Conservation (phyloP, 106 monocot species). For the Allium sativum region DNA sequence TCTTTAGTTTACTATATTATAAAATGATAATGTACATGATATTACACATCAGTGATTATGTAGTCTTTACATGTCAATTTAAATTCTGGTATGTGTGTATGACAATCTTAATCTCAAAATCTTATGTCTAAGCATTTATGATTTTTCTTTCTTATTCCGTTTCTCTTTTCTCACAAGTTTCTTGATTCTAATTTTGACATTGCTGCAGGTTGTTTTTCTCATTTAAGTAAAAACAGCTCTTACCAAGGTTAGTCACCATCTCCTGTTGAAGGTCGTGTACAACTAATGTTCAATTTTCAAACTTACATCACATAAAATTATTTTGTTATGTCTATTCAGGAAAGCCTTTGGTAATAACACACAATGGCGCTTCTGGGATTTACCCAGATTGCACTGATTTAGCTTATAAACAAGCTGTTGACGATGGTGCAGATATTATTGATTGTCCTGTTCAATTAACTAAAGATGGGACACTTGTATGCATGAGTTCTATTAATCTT, state of each 20-base stretch:
- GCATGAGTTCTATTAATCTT: slow-evolving; percentile 72
- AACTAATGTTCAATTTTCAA: background rate
- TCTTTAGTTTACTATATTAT: too few species aligned
- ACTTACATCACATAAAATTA: background rate
- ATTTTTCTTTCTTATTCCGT: background rate
- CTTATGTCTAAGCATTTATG: background rate
- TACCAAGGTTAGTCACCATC: slow-evolving; percentile 18
- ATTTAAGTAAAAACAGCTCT: slow-evolving; percentile 10
- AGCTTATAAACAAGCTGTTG: slow-evolving; percentile 68
- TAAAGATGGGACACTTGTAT: slow-evolving; percentile 52
- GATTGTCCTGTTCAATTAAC: slow-evolving; percentile 91
- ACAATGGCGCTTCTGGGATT: slow-evolving; percentile 79
- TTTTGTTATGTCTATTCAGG: slow-evolving; percentile 10
- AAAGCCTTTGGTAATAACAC: slow-evolving; percentile 46
- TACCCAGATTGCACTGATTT: slow-evolving; percentile 84
- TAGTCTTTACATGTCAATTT: too few species aligned
- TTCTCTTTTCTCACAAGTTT: background rate
- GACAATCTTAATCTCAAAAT: background rate
- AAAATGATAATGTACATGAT: too few species aligned
- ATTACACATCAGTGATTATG: too few species aligned
- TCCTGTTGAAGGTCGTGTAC: background rate
- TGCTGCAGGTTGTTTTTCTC: slow-evolving; percentile 56
- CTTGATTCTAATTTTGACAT: background rate
- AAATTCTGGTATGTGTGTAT: background rate
- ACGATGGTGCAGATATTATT: slow-evolving; percentile 70